Conservation (phyloP, 768 basidiomycete genomes). For the Hericium coralloides region DNA sequence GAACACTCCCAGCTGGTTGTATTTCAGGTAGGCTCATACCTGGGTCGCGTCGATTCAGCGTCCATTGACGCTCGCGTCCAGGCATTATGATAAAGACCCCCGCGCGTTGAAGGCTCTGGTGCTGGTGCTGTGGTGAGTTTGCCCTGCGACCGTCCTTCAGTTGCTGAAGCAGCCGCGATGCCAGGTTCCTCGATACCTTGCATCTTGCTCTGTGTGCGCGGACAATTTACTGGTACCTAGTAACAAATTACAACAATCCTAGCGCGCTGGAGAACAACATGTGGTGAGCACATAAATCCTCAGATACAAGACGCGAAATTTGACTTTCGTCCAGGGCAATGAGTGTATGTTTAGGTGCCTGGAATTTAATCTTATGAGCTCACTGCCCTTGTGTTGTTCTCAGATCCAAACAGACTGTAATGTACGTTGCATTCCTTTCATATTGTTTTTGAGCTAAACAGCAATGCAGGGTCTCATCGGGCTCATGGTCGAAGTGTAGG, state of each 20-base stretch:
- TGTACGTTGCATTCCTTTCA: background rate
- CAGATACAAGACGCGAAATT: background rate
- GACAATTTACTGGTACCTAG: constrained; percentile 39
- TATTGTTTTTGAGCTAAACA: background rate
- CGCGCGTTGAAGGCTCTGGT: background rate
- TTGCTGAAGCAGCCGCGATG: background rate
- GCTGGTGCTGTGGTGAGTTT: background rate
- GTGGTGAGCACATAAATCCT: constrained; percentile 26
- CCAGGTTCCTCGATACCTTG: constrained; percentile 32
- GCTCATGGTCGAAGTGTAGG: background rate
- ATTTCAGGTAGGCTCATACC: background rate
- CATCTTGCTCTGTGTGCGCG: constrained; percentile 37
- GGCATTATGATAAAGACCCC: background rate
- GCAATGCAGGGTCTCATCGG: background rate
- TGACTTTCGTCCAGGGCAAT: constrained; percentile 4
- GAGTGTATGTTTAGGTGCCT: constrained; percentile 10
- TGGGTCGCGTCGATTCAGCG: too few species aligned
- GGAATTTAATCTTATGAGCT: background rate
- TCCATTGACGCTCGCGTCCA: background rate
- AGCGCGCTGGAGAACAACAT: constrained; percentile 27
- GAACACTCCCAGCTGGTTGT: background rate
- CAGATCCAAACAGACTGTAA: background rate
- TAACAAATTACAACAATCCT: constrained; percentile 34
- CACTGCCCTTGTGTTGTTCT: background rate
- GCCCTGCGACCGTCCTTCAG: background rate